Base-by-base conservation (phyloP, 306 rosid species). In the Prinsepia uniflora region DNA sequence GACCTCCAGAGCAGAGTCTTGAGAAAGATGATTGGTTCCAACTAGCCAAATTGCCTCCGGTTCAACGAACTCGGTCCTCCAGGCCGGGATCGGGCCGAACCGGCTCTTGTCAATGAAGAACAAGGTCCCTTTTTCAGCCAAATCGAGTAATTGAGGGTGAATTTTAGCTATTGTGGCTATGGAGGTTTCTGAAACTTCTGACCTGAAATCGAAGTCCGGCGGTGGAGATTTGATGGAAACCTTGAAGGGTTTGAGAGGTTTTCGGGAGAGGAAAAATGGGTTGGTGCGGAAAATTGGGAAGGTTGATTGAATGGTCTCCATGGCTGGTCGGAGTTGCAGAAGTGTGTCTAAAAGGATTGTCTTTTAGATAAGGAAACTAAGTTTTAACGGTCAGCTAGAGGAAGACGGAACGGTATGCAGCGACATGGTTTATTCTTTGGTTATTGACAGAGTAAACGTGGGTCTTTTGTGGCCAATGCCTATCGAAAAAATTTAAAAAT, bases 31-130 rank as follows among this genome's bases (percentile, higher is more conserved):
- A 18, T 78, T 65, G 1, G 98, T 90, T 30, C 92, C 97, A 2
- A 88, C 72, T 61, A 93, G 49, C 97, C 94, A 93, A 39, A 87
- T 87, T 3, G 45, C 81, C 60, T 88, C 90, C 5, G 96, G 96
- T 78, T 93, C 97, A 10, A 85, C 97, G 49, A 86, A 90, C 19
- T 86, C 81, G 30, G 86, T 63, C 63, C 96, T 79, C 98, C 97
- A 90, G 6, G 86, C 74, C 4, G 95, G 97, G 0, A 89, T 87
- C 7, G 97, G 92, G 0, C 97, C 95, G 19, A 85, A 91, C 73
- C 69, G 78, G 60, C 80, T 86, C 86, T 87, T 91, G 79, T 86
- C 88, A 8, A 91, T 67, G 91, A 91, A 72, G 49, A 90, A 85
- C 90, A 94, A 83, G 70, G 61, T 83, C 34, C 97, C 96, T 71